phyloP scores from a whole-genome alignment of 768 basidiomycete genomes.

The Mycena pura region DNA sequence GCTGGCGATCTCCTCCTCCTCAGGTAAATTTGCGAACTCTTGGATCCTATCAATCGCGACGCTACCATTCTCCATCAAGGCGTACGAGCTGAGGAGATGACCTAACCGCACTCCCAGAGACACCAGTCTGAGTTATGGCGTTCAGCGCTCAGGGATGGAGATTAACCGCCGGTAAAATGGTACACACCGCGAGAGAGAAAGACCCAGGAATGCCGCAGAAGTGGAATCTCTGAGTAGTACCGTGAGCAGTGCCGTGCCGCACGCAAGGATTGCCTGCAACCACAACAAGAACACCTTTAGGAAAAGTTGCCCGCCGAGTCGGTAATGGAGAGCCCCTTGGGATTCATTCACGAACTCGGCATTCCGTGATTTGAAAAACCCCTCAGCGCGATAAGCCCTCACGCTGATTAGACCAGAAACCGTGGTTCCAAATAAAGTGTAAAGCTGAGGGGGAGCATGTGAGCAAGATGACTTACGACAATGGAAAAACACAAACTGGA shows the following conservation, averaged over 20 bases:
- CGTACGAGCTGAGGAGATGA: not conserved
- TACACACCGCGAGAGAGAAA: conserved; percentile 6
- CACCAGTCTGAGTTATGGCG: conserved; percentile 1
- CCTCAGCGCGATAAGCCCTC: conserved; percentile 1
- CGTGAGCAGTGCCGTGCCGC: conserved; percentile 7
- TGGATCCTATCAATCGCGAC: conserved; percentile 16
- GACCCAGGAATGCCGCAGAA: conserved; percentile 11
- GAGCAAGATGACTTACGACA: not conserved
- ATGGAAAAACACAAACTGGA: not conserved
- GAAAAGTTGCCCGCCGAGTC: conserved; percentile 11
- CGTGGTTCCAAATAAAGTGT: conserved; percentile 16
- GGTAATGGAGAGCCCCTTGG: conserved; percentile 17
- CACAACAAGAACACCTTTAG: conserved; percentile 17
- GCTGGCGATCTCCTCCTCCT: conserved; percentile 12
- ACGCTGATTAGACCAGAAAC: conserved; percentile 14
- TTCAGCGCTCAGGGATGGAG: not conserved
- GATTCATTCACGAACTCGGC: conserved; percentile 14
- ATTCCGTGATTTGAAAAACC: conserved; percentile 11
- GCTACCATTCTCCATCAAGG: conserved; percentile 14
- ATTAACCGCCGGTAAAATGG: not conserved
- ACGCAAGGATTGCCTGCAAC: conserved; percentile 18
- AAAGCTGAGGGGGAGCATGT: not conserved
- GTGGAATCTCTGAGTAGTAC: conserved; percentile 10
- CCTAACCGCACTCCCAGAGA: conserved; percentile 1
- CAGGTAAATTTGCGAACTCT: conserved; percentile 12